Conservation (phyloP, 192 early-diverging fungal genomes). For the Entophlyctis helioformis region DNA sequence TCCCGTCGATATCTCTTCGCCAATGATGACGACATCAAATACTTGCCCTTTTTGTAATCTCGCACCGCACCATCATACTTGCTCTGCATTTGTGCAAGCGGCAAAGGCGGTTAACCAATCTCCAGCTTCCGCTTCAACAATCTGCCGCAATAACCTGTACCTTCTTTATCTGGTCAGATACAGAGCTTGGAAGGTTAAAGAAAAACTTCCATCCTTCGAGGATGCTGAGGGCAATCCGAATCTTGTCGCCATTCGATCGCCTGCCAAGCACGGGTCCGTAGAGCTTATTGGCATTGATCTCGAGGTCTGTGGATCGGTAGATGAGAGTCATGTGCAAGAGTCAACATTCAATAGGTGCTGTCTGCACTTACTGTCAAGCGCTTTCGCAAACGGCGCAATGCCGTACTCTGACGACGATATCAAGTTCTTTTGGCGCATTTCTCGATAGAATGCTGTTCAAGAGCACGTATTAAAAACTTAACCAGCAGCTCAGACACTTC, state of each 20-base stretch:
- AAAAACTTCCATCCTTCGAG: slow-evolving; percentile 95
- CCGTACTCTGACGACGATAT: slow-evolving; percentile 74
- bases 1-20: not conserved
- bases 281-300: slow-evolving; percentile 60
- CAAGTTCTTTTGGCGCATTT: slow-evolving; percentile 77
- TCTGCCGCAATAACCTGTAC: slow-evolving; percentile 17
- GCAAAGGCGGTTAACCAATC: too few relatives aligned
- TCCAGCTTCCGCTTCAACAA: not conserved
- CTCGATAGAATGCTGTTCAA: slow-evolving; percentile 55
- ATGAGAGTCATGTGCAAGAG: not conserved
- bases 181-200: slow-evolving; percentile 84
- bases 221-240: slow-evolving; percentile 78
- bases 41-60: slow-evolving; percentile 92
- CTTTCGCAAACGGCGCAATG: slow-evolving; percentile 52
- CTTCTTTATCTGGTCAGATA: slow-evolving; percentile 73
- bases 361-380: slow-evolving; percentile 48
- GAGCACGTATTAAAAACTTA: too few relatives aligned
- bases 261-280: slow-evolving; percentile 81
- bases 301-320: slow-evolving; percentile 29
- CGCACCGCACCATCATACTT: slow-evolving; percentile 84
- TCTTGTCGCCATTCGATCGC: slow-evolving; percentile 74
- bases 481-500: not conserved
- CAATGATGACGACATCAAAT: slow-evolving; percentile 54
- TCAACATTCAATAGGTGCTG: not conserved
- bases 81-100: slow-evolving; percentile 21